Evolutionary conservation across 371 early-diverging fungal genomes (phyloP), one percentile per base, ranked within the genome.

Genomic region (Umbelopsis sp.): DNA sequence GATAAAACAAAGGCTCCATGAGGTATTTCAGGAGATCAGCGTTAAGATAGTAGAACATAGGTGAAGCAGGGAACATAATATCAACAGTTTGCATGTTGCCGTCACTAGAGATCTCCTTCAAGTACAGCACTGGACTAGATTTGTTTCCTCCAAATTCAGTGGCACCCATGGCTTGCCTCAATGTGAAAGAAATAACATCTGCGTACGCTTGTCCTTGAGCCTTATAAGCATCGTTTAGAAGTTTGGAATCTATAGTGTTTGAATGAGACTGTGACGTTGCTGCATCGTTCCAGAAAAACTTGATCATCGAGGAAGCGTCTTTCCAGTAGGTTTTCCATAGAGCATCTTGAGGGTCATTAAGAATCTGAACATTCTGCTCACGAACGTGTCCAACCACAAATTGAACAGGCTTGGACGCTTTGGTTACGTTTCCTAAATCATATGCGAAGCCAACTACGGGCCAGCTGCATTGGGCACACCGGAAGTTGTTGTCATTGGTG

Each of bases 41-140:
- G 44, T 64, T 64, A 5, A 64, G 64, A 20, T 64, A 64, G 25
- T 64, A 64, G 18, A 20, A 46, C 24, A 64, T 5, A 64, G 64
- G 64, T 6, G 44, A 9, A 22, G 44, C 24, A 7, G 64, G 64
- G 64, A 45, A 64, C 24, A 46, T 37, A 9, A 64, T 20, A 44
- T 64, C 64, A 64, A 64, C 64, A 22, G 64, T 64, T 12, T 64
- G 44, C 64, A 64, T 64, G 41, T 64, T 64, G 25, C 64, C 64
- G 38, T 64, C 64, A n/a, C 45, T 45, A 6, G 64, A 64, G 24
- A 64, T 64, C 18, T 64, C 64, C 25, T 64, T 64, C 44, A 64
- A 2, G 14, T 24, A 45, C 14, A 64, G 29, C 22, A 14, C 16
- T 20, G 64, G 64, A 20, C 29, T 46, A 6, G 64, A 22, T 16